Evolutionary conservation across 1,284 basidiomycete genomes (phyloP).

Genomic region (Pterulicium gracile): DNA sequence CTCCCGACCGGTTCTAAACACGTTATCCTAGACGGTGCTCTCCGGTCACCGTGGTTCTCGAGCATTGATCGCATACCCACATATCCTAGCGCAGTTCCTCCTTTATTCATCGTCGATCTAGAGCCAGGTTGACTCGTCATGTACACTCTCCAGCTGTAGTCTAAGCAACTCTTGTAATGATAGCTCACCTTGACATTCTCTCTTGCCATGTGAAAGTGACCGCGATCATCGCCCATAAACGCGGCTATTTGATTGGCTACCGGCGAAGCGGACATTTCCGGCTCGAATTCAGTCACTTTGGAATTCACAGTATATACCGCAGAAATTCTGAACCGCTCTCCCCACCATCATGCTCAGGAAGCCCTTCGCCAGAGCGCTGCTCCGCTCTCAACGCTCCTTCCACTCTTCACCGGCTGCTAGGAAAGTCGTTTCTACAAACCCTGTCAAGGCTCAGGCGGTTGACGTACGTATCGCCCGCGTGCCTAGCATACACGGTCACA

Average conservation of each 20-base stretch:
- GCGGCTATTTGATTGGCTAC: constrained; percentile 4
- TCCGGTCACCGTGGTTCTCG: too few relatives aligned
- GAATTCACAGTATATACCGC: constrained; percentile 1
- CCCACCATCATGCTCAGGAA: constrained; percentile 29
- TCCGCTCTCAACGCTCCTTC: constrained; percentile 45
- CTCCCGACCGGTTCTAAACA: too few relatives aligned
- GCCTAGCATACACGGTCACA: constrained; percentile 11
- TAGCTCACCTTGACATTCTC: too few relatives aligned
- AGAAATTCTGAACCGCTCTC: constrained; percentile 9
- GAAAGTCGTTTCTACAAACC: constrained; percentile 65
- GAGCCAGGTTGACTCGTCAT: too few relatives aligned
- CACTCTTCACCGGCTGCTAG: constrained; percentile 45
- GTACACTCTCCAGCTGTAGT: too few relatives aligned
- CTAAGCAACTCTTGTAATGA: too few relatives aligned
- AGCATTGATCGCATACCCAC: too few relatives aligned
- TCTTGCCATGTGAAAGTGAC: too few relatives aligned
- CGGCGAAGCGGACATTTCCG: neutral
- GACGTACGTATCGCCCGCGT: constrained; percentile 33
- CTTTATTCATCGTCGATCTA: too few relatives aligned
- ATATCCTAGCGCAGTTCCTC: too few relatives aligned
- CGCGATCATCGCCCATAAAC: too few relatives aligned
- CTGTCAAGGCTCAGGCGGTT: constrained; percentile 77
- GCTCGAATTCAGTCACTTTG: constrained; percentile 3
- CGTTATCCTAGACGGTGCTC: too few relatives aligned
- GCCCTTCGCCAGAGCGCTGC: constrained; percentile 31